phyloP scores from a whole-genome alignment of 1,284 basidiomycete species.

The Papiliotrema flavescens region DNA sequence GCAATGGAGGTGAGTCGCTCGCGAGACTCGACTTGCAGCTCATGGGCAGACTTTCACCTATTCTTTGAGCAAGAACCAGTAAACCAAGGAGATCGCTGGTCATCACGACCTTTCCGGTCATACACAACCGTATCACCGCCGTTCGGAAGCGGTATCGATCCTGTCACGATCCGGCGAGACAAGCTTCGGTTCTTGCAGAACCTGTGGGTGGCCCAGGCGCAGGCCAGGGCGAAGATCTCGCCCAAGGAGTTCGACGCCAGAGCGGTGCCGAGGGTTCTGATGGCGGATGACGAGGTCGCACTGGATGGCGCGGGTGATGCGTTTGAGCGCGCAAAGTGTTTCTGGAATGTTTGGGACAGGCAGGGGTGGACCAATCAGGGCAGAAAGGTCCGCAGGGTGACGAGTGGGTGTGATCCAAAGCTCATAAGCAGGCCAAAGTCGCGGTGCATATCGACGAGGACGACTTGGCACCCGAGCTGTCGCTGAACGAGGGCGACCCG shows the following conservation, averaged over 20 bases:
- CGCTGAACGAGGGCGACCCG: constrained; percentile 66
- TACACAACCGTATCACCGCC: constrained; percentile 70
- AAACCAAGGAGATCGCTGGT: constrained; percentile 78
- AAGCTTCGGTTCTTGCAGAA: constrained; percentile 82
- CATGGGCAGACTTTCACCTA: constrained; percentile 68
- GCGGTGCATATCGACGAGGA: constrained; percentile 74
- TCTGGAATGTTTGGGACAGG: constrained; percentile 78
- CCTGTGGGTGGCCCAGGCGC: constrained; percentile 77
- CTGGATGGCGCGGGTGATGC: constrained; percentile 60
- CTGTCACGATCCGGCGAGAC: constrained; percentile 59
- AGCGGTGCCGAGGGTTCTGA: constrained; percentile 53
- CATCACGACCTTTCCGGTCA: constrained; percentile 72
- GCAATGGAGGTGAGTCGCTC: constrained; percentile 66
- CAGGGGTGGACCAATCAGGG: constrained; percentile 67
- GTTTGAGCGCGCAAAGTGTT: constrained; percentile 64
- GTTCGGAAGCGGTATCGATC: constrained; percentile 60
- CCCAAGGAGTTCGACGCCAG: constrained; percentile 53
- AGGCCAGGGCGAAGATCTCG: constrained; percentile 59
- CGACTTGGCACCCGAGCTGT: constrained; percentile 58
- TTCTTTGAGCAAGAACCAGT: constrained; percentile 74
- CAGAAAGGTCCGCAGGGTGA: constrained; percentile 61
- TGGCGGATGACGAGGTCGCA: constrained; percentile 62
- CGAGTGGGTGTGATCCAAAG: neutral
- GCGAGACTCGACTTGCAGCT: neutral
- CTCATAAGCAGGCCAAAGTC: constrained; percentile 66